phyloP scores from a whole-genome alignment of 2,329 filamentous ascomycete species.

The Plenodomus biglobosus region DNA sequence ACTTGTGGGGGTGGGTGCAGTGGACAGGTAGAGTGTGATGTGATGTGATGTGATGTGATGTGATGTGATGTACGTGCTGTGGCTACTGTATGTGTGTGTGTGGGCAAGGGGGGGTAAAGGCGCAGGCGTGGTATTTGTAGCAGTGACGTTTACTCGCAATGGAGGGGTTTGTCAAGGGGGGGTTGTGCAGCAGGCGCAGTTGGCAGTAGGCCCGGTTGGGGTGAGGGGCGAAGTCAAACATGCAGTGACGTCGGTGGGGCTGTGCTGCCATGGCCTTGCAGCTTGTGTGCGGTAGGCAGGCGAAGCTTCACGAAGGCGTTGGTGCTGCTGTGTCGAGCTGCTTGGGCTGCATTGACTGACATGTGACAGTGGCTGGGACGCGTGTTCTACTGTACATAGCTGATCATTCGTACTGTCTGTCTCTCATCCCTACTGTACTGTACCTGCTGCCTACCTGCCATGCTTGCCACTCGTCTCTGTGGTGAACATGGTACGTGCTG shows the following conservation, averaged over 20 bases:
- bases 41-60: too few relatives aligned
- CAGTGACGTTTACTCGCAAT: conserved; percentile 11
- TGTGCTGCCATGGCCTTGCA: conserved; percentile 17
- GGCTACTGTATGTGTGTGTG: not conserved
- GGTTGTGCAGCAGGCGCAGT: too few relatives aligned
- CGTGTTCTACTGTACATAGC: not conserved
- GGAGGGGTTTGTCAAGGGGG: too few relatives aligned
- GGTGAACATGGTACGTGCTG: too few relatives aligned
- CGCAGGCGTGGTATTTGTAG: conserved; percentile 15
- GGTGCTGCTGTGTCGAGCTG: not conserved
- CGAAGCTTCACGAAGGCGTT: conserved; percentile 25
- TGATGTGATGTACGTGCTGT: conserved; percentile 1
- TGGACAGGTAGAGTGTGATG: too few relatives aligned
- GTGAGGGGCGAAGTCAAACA: conserved; percentile 16
- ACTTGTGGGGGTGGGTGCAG: not conserved
- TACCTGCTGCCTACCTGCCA: too few relatives aligned
- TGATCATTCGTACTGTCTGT: too few relatives aligned
- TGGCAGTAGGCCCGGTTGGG: conserved; percentile 6
- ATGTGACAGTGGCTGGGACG: not conserved
- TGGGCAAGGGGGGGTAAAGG: conserved; percentile 3
- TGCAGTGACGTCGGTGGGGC: conserved; percentile 26
- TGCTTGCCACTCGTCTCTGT: not conserved
- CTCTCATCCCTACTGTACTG: too few relatives aligned
- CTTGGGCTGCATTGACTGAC: conserved; percentile 4
- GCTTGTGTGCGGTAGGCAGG: conserved; percentile 9